These are phyloP conservation scores for Lasiosphaeris hirsuta DNA, from an alignment of 495 filamentous ascomycete genomes.

Conservation along the genomic window DNA sequence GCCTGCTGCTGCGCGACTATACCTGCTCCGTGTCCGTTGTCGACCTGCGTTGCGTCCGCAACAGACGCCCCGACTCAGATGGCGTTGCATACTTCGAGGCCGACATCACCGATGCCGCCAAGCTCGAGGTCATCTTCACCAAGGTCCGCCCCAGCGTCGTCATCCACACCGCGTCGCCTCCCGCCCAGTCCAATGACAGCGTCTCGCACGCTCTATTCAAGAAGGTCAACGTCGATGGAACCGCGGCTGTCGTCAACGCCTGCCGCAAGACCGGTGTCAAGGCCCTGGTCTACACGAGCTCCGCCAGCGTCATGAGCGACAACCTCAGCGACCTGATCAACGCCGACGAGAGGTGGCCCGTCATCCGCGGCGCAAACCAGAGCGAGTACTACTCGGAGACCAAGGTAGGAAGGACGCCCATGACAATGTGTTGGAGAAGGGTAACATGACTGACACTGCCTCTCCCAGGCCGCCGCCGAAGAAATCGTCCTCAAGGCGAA, in stretches of 20 bases:
- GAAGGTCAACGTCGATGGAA: constrained; percentile 93
- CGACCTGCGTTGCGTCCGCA: constrained; percentile 74
- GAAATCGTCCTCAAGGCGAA: constrained; percentile 80
- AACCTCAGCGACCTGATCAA: constrained; percentile 77
- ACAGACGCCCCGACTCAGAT: constrained; percentile 63
- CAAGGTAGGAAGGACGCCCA: constrained; percentile 52
- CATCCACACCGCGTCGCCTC: constrained; percentile 89
- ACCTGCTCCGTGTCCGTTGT: constrained; percentile 70
- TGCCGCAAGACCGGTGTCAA: constrained; percentile 74
- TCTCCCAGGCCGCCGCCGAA: constrained; percentile 77
- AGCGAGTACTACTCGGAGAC: constrained; percentile 90
- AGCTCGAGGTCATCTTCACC: constrained; percentile 62
- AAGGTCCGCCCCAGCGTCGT: constrained; percentile 79
- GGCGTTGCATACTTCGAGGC: constrained; percentile 76
- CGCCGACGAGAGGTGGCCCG: constrained; percentile 83
- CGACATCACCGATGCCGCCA: constrained; percentile 75
- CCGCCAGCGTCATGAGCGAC: constrained; percentile 82
- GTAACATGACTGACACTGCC: constrained; percentile 11
- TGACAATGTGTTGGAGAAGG: neutral
- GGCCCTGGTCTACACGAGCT: constrained; percentile 93
- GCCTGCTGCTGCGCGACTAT: constrained; percentile 53
- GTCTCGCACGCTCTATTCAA: constrained; percentile 60
- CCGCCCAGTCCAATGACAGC: constrained; percentile 43
- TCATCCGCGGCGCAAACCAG: constrained; percentile 66
- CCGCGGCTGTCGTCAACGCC: constrained; percentile 71